phyloP scores from a whole-genome alignment of 1,284 basidiomycete species.

The Cryptococcus deneoformans region DNA sequence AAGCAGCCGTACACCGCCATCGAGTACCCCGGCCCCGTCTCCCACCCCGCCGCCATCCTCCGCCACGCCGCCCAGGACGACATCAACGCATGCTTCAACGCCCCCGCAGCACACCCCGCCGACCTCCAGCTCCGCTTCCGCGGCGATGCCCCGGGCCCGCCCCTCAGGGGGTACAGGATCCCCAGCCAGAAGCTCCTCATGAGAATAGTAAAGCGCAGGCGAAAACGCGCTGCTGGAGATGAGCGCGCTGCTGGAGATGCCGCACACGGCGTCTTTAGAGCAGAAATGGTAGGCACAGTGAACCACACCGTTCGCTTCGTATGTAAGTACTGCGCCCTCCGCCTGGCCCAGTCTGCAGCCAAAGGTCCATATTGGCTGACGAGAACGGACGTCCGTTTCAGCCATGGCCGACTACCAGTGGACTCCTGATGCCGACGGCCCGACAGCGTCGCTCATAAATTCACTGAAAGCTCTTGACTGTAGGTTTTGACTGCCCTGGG shows the following conservation, averaged over 20 bases:
- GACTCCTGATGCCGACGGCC: slow-evolving; percentile 67
- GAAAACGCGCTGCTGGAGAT: too few species aligned
- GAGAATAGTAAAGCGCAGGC: too few species aligned
- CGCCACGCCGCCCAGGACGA: slow-evolving; percentile 64
- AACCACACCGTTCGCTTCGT: slow-evolving; percentile 84
- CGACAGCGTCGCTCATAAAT: slow-evolving; percentile 64
- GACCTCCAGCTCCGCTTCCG: slow-evolving; percentile 72
- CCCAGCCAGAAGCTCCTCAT: too few species aligned
- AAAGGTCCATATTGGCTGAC: neutral
- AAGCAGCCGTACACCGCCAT: slow-evolving; percentile 68
- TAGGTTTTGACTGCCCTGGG: neutral
- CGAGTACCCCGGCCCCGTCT: slow-evolving; percentile 75
- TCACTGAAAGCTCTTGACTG: neutral
- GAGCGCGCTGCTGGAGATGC: too few species aligned
- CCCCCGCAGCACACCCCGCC: slow-evolving; percentile 48
- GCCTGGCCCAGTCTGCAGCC: neutral
- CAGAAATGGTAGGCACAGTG: slow-evolving; percentile 71
- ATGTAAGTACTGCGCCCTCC: slow-evolving; percentile 56
- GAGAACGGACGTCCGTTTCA: slow-evolving; percentile 38
- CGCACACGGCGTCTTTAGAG: slow-evolving; percentile 66
- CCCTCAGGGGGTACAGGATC: too few species aligned
- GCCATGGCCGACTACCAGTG: slow-evolving; percentile 92
- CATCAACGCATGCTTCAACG: slow-evolving; percentile 67
- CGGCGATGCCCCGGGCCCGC: slow-evolving; percentile 55
- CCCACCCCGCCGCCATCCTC: slow-evolving; percentile 56